Base-by-base conservation (phyloP, 495 filamentous ascomycete species). In the Neurospora cerealis region DNA sequence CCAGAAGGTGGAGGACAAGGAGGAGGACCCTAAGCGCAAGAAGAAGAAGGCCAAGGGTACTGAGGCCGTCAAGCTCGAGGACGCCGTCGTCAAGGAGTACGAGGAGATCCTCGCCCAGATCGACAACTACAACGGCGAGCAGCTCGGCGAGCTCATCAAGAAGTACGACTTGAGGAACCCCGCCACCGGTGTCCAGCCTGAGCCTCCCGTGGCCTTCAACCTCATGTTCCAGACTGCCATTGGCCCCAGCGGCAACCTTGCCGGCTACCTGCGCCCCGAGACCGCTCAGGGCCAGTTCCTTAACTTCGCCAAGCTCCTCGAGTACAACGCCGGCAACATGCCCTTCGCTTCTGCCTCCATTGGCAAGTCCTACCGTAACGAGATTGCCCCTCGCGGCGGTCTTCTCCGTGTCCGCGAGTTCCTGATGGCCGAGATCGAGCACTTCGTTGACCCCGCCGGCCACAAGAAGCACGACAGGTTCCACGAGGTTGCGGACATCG, bases 351-450 rank as follows among this genome's bases (percentile, higher is more conserved):
- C 91, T 13, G 92, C 92, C 10, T 92, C 88, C 9, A 91, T 94
- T 76, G 92, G 92, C 78, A 91, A 91, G 79, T 93, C 91, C 5
- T 93, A 92, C 85, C 87, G 92, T 74, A 93, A 94, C 77, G 92
- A 94, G 77, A 93, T 94, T 74, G 93, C 92, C 0, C 92, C 92
- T 11, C 83, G 92, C 28, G 85, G 88, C 72, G 92, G 92, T 73
- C 84, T 94, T n/a, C 86, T 93, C 32, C 89, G 92, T 73, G 92
- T 94, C 11, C 89, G 92, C 42, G 92, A 94, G 78, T 94, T 93
- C 83, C 81, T 93, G 73, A 93, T 94, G 92, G 92, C 91, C 6
- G 92, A 94, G 81, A 92, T 94, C 74, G 92, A 94, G 81, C 91
- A 93, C 78, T 94, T 89, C 76, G 92, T 94, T 73, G 92, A 94